Conservation (phyloP, 2,329 filamentous ascomycete species). For the Colletotrichum paranaense region DNA sequence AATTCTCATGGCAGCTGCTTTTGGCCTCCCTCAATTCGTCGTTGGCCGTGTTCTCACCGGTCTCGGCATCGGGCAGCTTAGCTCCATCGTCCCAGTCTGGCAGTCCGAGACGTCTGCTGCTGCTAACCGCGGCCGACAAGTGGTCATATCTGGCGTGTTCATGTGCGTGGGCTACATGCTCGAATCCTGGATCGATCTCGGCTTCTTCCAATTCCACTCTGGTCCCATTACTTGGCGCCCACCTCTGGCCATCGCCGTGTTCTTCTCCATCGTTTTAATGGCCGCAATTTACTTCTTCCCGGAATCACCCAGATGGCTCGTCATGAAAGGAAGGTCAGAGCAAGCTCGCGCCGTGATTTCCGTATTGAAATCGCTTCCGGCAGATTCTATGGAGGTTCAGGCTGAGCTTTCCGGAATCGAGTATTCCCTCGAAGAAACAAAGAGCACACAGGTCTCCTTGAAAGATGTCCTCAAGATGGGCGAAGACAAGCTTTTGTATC, state of each 20-base stretch:
- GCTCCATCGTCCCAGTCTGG: slow-evolving; percentile 54
- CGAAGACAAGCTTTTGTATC: slow-evolving; percentile 61
- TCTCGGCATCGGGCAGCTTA: slow-evolving; percentile 53
- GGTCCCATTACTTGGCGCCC: slow-evolving; percentile 46
- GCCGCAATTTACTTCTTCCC: slow-evolving; percentile 48
- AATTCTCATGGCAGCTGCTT: slow-evolving; percentile 58
- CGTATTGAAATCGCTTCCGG: slow-evolving; percentile 49
- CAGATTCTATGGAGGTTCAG: slow-evolving; percentile 49
- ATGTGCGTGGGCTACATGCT: slow-evolving; percentile 43
- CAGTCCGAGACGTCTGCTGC: slow-evolving; percentile 51
- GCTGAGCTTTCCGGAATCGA: slow-evolving; percentile 60
- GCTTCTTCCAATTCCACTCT: slow-evolving; percentile 47
- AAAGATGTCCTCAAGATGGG: slow-evolving; percentile 59
- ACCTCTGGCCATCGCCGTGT: slow-evolving; percentile 48
- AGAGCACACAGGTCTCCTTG: slow-evolving; percentile 47
- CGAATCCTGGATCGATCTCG: slow-evolving; percentile 57
- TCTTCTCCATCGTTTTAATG: slow-evolving; percentile 46
- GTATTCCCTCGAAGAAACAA: slow-evolving; percentile 56
- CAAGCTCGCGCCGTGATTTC: slow-evolving; percentile 49
- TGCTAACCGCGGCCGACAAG: slow-evolving; percentile 54
- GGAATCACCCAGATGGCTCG: slow-evolving; percentile 51
- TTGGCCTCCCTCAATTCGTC: slow-evolving; percentile 59
- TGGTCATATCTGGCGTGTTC: slow-evolving; percentile 46
- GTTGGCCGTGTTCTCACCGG: slow-evolving; percentile 63
- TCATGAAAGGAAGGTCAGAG: slow-evolving; percentile 45